Evolutionary conservation across 2,329 filamentous ascomycete species (phyloP), one percentile per base, ranked within the genome.

Genomic region (Cladosporium velox): DNA sequence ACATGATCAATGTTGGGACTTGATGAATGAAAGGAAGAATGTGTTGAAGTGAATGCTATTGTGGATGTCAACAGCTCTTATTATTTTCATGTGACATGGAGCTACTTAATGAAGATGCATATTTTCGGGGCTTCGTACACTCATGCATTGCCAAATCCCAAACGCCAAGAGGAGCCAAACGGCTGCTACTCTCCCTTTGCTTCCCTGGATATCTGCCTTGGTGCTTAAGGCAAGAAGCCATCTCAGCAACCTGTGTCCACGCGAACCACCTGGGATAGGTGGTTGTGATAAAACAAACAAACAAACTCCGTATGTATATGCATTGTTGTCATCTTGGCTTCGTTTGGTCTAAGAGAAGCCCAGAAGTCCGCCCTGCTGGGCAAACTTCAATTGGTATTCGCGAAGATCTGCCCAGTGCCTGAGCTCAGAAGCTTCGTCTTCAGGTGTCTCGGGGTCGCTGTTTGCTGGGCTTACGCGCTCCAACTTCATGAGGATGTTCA

Each of bases 401-500:
- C 91, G 85, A 69, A 96, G 78, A 75, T 91, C 91, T 0, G 90
- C 90, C 92, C 92, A 96, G 66, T 87, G 84, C 24, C 87, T 83
- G 70, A 95, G 78, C 77, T 95, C 91, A 62, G 90, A 86, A 72
- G 94, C 91, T 71, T 95, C 91, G 69, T 91, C 83, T 24, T 83
- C 75, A 4, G 69, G 65, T 74, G 74, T 71, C 68, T 70, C 76
- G n/a, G 59, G 70, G 65, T 69, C 71, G 67, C 73, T 74, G 57
- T 77, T 79, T 3, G 77, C 78, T 1, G 80, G 80, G 59, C 84
- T 86, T 3, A 86, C 85, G 67, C 88, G 87, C 76, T 95, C 91
- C 18, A 96, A 81, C 71, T 89, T 89, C 72, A 90, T 85, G 7
- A 96, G 80, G 11, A 93, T 88, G 47, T 91, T 89, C 15, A 95